These are phyloP conservation scores for Yamadazyma atlantica DNA, from an alignment of 1,139 yeast genomes.

Conservation along the genomic window DNA sequence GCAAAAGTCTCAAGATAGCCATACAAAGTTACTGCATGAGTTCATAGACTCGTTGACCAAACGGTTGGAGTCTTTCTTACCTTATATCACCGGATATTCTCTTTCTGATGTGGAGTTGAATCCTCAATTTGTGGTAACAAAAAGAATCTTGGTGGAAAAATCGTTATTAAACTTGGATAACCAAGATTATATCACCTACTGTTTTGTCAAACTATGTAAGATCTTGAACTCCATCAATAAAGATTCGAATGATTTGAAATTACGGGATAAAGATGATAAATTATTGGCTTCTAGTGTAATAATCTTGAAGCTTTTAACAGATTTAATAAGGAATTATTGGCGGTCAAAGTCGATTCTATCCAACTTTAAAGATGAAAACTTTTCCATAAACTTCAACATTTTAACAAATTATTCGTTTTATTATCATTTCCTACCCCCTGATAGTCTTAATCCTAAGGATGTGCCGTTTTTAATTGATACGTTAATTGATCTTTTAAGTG, in stretches of 20 bases:
- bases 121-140: slow-evolving; percentile 38
- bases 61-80: slow-evolving; percentile 36
- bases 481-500: slow-evolving; percentile 21
- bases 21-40: slow-evolving; percentile 9
- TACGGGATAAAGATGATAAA: slow-evolving; percentile 34
- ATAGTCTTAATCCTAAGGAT: slow-evolving; percentile 15
- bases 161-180: slow-evolving; percentile 9
- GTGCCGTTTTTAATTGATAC: slow-evolving; percentile 20
- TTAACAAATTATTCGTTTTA: slow-evolving; percentile 22
- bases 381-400: slow-evolving; percentile 17
- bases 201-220: slow-evolving; percentile 22
- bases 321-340: slow-evolving; percentile 33
- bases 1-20: not conserved
- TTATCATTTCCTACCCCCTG: slow-evolving; percentile 24
- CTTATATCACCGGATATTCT: slow-evolving; percentile 40
- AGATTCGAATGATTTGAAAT: slow-evolving; percentile 26
- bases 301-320: slow-evolving; percentile 31
- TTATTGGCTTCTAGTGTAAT: slow-evolving; percentile 34
- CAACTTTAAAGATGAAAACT: slow-evolving; percentile 13
- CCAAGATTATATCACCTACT: slow-evolving; percentile 3
- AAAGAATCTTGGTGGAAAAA: slow-evolving; percentile 27
- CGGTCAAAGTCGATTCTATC: slow-evolving; percentile 15
- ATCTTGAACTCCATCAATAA: slow-evolving; percentile 23
- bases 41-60: slow-evolving; percentile 23
- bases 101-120: slow-evolving; percentile 46